These are phyloP conservation scores for Apiospora aurea DNA, from an alignment of 2,329 filamentous ascomycete genomes.

Conservation along the genomic window DNA sequence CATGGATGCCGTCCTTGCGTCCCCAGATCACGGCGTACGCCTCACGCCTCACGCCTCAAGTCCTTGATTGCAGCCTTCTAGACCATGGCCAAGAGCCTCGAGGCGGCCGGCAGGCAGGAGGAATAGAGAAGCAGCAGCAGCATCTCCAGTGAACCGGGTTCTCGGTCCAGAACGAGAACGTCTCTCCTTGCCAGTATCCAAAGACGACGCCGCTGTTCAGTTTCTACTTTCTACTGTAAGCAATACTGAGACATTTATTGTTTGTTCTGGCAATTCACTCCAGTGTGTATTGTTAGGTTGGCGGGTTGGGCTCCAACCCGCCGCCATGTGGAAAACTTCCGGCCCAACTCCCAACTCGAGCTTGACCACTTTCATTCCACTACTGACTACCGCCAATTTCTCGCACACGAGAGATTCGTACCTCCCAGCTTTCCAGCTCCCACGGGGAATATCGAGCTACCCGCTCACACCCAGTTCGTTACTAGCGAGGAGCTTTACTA, in stretches of 20 bases:
- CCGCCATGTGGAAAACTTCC: conserved; percentile 12
- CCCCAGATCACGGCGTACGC: conserved; percentile 11
- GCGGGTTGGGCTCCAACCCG: conserved; percentile 4
- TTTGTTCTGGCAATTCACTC: neutral
- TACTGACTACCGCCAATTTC: neutral
- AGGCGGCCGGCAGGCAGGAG: neutral
- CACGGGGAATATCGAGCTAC: neutral
- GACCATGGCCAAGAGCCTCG: neutral
- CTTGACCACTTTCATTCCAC: neutral
- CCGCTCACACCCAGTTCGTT: too few relatives aligned
- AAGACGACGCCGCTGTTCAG: neutral
- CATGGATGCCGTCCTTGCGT: conserved; percentile 11
- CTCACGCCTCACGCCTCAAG: neutral
- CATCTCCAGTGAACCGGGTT: too few relatives aligned
- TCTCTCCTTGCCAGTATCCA: neutral
- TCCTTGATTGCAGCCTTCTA: neutral
- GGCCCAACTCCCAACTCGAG: conserved; percentile 19
- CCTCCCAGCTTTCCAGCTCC: neutral
- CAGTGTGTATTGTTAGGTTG: neutral
- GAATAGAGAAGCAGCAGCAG: neutral
- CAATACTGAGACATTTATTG: neutral
- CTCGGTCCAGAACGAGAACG: too few relatives aligned
- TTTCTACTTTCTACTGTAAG: neutral
- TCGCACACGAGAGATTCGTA: neutral
- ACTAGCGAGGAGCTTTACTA: neutral